phyloP scores from a whole-genome alignment of 202 grass and related monocot species.

The Digitaria exilis region DNA sequence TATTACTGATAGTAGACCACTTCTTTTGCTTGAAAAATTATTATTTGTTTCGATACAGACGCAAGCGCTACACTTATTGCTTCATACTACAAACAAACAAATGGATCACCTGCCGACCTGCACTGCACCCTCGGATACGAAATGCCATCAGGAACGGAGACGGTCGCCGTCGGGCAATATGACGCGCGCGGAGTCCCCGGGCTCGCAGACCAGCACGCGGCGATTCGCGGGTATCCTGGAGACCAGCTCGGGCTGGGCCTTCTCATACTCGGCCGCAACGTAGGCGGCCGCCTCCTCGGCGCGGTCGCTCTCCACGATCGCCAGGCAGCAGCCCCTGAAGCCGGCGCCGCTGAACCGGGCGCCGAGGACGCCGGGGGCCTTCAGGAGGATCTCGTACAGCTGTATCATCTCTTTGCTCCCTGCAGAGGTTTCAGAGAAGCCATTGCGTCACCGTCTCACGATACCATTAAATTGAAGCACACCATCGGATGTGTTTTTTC shows the following conservation, averaged over 20 bases:
- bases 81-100: neutral
- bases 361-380: constrained; percentile 84
- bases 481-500: neutral
- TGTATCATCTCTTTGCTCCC: constrained; percentile 91
- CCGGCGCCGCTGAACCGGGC: constrained; percentile 93
- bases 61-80: neutral
- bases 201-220: constrained; percentile 75
- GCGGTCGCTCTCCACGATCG: constrained; percentile 47
- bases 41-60: neutral
- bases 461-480: neutral
- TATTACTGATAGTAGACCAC: neutral
- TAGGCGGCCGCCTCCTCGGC: constrained; percentile 68
- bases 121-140: too few species aligned
- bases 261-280: constrained; percentile 63
- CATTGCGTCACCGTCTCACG: neutral
- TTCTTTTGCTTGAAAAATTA: neutral
- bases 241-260: constrained; percentile 69
- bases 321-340: constrained; percentile 94
- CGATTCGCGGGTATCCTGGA: constrained; percentile 55
- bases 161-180: constrained; percentile 30
- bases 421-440: constrained; percentile 19
- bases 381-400: constrained; percentile 90
- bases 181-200: constrained; percentile 62
- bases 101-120: too few species aligned
- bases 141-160: neutral